Percentiles rank a stretch among this genome's conserved stretches.
Evolutionary conservation across 2,329 filamentous ascomycete genomes (phyloP).

Genomic region (Aspergillus terreus): DNA sequence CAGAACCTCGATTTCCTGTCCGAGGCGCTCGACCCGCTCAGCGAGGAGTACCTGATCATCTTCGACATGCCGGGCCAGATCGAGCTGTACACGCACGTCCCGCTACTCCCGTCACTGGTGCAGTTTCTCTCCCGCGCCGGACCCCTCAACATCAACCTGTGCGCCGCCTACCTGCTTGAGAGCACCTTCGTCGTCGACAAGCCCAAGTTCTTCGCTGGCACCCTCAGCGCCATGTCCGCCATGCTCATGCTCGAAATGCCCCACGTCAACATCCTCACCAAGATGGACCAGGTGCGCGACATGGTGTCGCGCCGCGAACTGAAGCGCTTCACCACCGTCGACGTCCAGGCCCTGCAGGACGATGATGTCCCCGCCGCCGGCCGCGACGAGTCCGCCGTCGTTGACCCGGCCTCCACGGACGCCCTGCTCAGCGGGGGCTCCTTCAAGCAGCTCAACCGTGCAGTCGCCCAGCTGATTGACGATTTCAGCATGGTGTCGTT

Average conservation of each 20-base stretch:
- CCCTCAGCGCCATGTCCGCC: conserved; percentile 92
- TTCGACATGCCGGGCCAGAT: conserved; percentile 99
- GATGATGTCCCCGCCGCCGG: conserved; percentile 33
- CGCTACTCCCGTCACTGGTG: conserved; percentile 80
- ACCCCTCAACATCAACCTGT: conserved; percentile 82
- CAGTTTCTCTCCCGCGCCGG: conserved; percentile 76
- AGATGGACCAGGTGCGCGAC: conserved; percentile 95
- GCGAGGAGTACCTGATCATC: conserved; percentile 94
- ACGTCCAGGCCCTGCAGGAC: conserved; percentile 76
- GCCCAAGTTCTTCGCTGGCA: conserved; percentile 96
- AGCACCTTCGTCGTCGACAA: conserved; percentile 93
- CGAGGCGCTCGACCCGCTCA: conserved; percentile 76
- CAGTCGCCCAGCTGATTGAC: conserved; percentile 87
- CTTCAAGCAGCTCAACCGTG: conserved; percentile 78
- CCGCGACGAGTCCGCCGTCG: conserved; percentile 49
- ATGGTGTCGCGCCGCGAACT: conserved; percentile 83
- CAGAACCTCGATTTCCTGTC: conserved; percentile 92
- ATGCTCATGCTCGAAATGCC: conserved; percentile 99
- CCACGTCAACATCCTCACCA: conserved; percentile 92
- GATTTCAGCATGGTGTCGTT: conserved; percentile 99
- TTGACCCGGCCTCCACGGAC: conserved; percentile 62
- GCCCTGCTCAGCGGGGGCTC: conserved; percentile 75
- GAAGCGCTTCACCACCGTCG: conserved; percentile 85
- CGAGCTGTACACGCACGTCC: conserved; percentile 95
- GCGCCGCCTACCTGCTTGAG: conserved; percentile 90